Base-by-base conservation (phyloP, 345 rosid species). In the Gossypium australe region DNA sequence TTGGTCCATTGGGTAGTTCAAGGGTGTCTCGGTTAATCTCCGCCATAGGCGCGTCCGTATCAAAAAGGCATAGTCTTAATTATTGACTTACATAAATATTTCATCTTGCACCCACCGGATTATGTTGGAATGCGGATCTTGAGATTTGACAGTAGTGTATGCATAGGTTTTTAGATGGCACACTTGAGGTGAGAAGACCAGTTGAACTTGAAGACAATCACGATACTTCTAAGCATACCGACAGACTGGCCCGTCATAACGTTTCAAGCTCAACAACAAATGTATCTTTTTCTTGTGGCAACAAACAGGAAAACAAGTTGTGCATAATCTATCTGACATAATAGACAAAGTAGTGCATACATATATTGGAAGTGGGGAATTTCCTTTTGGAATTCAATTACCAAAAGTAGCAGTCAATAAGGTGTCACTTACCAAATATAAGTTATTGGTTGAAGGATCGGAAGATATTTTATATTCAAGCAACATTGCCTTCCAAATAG, bases 401-500 rank as follows among this genome's bases (percentile, higher is more conserved):
- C 92, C 94, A 7, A 88, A 87, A 80, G 85, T 91, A 56, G 81
- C 86, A 5, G 93, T 95, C 72, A 91, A 87, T 83, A 85, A 77
- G 81, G 94, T 95, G 73, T 76, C 84, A 3, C 87, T 68, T 18
- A 82, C 82, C 57, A 90, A 79, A 85, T 79, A 82, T 74, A 95
- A 91, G 83, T 78, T 88, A 68, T 80, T 84, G 70, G 86, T 84
- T 71, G 84, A 91, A 85, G 97, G 91, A 52, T 66, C 73, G 25
- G 92, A 88, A 84, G 83, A 88, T 66, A 90, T 93, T 56, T 55
- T 82, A 70, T 95, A 83, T 73, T 79, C 97, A 67, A 82, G 94
- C 85, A 95, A 81, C 83, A 79, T 91, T 82, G 89, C 99, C 49
- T 95, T 95, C 81, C 92, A 90, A 78, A 76, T 93, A 77, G 90